These are phyloP conservation scores for Plasmodium vinckei DNA, from an alignment of 169 alveolate species.

Conservation along the genomic window DNA sequence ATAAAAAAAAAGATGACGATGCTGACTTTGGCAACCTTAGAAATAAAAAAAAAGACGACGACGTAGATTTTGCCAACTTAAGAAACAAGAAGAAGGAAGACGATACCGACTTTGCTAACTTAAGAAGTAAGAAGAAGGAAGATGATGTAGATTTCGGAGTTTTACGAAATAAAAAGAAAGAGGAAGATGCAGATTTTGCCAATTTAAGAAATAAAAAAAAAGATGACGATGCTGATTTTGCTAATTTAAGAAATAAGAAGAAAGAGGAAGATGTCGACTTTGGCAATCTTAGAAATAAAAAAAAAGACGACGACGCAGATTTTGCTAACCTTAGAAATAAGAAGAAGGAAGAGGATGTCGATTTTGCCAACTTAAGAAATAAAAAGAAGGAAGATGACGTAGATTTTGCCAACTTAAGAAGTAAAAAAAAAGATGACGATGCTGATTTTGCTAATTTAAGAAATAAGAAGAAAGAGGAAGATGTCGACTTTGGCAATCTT, in stretches of 20 bases:
- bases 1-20: neutral
- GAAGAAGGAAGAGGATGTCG: conserved; percentile 4
- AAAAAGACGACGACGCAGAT: conserved; percentile 6
- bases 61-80: conserved; percentile 8
- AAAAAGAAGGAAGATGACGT: conserved; percentile 4
- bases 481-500: neutral
- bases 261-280: conserved; percentile 3
- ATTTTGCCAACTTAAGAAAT: conserved; percentile 18
- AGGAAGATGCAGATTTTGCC: conserved; percentile 7
- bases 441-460: conserved; percentile 20
- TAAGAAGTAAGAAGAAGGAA: conserved; percentile 4
- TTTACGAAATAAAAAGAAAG: conserved; percentile 10
- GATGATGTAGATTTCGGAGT: conserved; percentile 30
- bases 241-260: conserved; percentile 26
- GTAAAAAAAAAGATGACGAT: conserved; percentile 6
- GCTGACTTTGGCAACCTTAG: conserved; percentile 1
- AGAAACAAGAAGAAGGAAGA: conserved; percentile 22
- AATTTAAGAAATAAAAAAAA: conserved; percentile 1
- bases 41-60: conserved; percentile 8
- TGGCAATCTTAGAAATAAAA: conserved; percentile 16
- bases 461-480: conserved; percentile 16
- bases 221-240: conserved; percentile 15
- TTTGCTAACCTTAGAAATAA: conserved; percentile 26
- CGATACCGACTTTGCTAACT: neutral
- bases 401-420: conserved; percentile 5